Conservation (phyloP, 306 rosid species). For the Arachis stenosperma region DNA sequence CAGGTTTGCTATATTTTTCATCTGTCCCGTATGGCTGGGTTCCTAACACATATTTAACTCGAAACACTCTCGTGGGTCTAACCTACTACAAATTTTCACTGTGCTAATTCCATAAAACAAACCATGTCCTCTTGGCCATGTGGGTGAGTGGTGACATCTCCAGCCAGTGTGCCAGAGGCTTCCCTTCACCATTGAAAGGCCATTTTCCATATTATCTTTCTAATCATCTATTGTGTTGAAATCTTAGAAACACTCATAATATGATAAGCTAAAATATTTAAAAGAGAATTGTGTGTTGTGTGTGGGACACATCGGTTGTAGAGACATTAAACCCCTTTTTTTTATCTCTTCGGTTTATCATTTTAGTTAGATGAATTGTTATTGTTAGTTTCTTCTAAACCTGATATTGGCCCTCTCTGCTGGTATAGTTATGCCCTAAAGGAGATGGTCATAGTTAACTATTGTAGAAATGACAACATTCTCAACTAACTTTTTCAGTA, state of each 20-base stretch:
- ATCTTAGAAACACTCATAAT: conserved; percentile 2
- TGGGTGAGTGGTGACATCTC: neutral
- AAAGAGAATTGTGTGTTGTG: neutral
- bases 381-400: neutral
- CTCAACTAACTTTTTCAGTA: neutral
- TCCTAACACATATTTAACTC: no score
- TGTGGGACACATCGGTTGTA: conserved; percentile 12
- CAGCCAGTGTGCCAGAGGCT: neutral
- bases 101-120: neutral
- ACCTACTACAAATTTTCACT: neutral
- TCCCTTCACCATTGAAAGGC: neutral
- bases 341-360: neutral
- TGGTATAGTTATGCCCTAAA: conserved; percentile 8
- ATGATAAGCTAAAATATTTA: neutral
- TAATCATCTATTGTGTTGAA: neutral
- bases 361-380: conserved; percentile 17
- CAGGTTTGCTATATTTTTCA: conserved; percentile 57
- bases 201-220: neutral
- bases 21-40: neutral
- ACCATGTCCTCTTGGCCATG: neutral
- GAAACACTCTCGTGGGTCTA: neutral
- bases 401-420: neutral
- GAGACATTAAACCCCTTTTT: neutral
- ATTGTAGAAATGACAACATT: conserved; percentile 1
- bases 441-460: conserved; percentile 2